A percentile compares a stretch with the other conserved stretches of the same genome.
Conservation (phyloP, 2,329 filamentous ascomycete species). For the Ceratocystis smalleyi region DNA sequence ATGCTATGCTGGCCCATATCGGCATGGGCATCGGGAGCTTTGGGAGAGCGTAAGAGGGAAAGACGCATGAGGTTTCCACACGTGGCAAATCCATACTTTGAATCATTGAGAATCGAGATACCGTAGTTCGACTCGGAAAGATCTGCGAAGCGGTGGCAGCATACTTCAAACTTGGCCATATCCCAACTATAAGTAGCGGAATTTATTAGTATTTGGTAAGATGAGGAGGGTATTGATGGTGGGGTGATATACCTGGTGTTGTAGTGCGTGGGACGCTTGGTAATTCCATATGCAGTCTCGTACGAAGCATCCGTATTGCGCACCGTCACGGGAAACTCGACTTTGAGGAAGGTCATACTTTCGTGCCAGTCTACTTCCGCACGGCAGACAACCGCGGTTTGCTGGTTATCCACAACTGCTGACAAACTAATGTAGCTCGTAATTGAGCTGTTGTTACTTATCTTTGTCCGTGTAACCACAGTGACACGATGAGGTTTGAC, state of each 20-base stretch:
- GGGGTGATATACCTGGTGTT: slow-evolving; percentile 51
- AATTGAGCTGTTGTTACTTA: slow-evolving; percentile 74
- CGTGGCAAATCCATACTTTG: slow-evolving; percentile 91
- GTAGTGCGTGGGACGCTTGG: slow-evolving; percentile 85
- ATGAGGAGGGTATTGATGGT: not conserved
- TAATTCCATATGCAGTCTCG: slow-evolving; percentile 85
- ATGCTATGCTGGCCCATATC: slow-evolving; percentile 87
- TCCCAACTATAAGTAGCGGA: slow-evolving; percentile 47
- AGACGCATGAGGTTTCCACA: slow-evolving; percentile 79
- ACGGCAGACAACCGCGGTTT: slow-evolving; percentile 35
- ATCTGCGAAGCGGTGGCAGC: slow-evolving; percentile 88
- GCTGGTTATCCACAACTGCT: slow-evolving; percentile 37
- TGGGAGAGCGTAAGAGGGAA: slow-evolving; percentile 70
- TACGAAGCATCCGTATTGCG: slow-evolving; percentile 86
- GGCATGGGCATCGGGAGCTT: slow-evolving; percentile 82
- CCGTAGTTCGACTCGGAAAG: slow-evolving; percentile 77
- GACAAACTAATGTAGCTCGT: slow-evolving; percentile 76
- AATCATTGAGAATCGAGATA: slow-evolving; percentile 85
- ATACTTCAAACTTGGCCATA: slow-evolving; percentile 96
- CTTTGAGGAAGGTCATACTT: slow-evolving; percentile 94
- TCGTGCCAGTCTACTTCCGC: slow-evolving; percentile 95
- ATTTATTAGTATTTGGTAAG: not conserved
- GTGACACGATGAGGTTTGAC: slow-evolving; percentile 60
- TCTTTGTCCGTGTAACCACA: slow-evolving; percentile 68
- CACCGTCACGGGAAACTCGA: slow-evolving; percentile 90